Evolutionary conservation across 1,139 yeast species (phyloP).

Genomic region (Taphrina populina): DNA sequence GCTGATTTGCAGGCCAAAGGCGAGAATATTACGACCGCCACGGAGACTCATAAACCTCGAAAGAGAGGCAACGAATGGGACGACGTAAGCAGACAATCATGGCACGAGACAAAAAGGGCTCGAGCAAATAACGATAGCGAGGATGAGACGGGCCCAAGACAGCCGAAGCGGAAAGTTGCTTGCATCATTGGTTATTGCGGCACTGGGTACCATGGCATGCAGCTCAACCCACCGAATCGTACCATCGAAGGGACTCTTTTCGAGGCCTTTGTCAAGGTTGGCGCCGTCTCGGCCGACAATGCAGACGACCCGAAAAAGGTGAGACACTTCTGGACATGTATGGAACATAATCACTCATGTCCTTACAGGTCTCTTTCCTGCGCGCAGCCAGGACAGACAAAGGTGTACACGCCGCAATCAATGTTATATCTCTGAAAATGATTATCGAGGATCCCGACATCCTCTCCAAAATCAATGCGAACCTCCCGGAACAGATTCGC

Average conservation of each 20-base stretch:
- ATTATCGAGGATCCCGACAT: slow-evolving; percentile 85
- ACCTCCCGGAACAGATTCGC: slow-evolving; percentile 80
- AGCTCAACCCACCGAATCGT: slow-evolving; percentile 70
- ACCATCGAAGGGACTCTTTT: slow-evolving; percentile 93
- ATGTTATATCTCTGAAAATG: slow-evolving; percentile 81
- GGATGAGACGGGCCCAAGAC: slow-evolving; percentile 51
- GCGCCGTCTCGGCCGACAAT: slow-evolving; percentile 86
- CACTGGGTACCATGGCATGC: slow-evolving; percentile 98
- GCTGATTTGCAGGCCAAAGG: no score
- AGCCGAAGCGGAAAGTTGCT: slow-evolving; percentile 85
- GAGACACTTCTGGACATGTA: background rate
- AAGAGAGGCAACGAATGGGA: slow-evolving; percentile 16
- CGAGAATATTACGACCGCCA: no score
- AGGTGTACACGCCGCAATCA: slow-evolving; percentile 99
- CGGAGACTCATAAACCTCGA: no score
- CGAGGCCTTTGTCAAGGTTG: slow-evolving; percentile 79
- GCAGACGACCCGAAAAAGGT: slow-evolving; percentile 80
- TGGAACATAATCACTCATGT: background rate
- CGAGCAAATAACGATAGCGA: background rate
- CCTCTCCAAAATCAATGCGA: slow-evolving; percentile 65
- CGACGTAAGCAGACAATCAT: slow-evolving; percentile 13
- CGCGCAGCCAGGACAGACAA: slow-evolving; percentile 98
- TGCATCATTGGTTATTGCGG: slow-evolving; percentile 96
- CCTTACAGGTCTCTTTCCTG: slow-evolving; percentile 65
- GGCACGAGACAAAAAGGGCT: slow-evolving; percentile 18